Evolutionary conservation across 495 filamentous ascomycete genomes (phyloP), one percentile per base, ranked within the genome.

Genomic region (Acidomyces sp.): DNA sequence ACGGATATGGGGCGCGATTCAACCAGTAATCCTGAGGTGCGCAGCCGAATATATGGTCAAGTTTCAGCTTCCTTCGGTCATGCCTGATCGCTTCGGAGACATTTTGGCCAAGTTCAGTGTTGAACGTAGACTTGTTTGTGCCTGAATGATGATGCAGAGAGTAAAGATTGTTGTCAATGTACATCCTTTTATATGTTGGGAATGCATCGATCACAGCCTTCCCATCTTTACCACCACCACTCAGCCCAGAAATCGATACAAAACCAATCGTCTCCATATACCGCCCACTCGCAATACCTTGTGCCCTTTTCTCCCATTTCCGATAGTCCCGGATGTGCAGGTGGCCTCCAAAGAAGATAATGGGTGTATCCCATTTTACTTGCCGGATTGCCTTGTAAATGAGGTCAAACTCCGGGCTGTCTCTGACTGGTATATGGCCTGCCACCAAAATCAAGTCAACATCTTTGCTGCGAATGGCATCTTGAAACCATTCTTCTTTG

Each of bases 221-320:
- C 16, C 55, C 45, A 35, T 55, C 60, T 6, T 57, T 59, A 12
- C 54, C 53, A 12, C 54, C 53, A 1, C 62, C 65, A 17, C 63
- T 56, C 20, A 87, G 63, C 5, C 83, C 86, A 29, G 76, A 68
- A 37, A 96, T 79, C 7, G 86, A 92, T 74, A 92, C 72, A 66
- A 86, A 97, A 4, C 90, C 90, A 35, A 95, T 77, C n/a, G 92
- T 96, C 62, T 97, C 90, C 71, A 94, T 85, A 59, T 94, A 97
- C 2, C 88, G 71, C n/a, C 90, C 90, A 53, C 81, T 86, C 23
- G 86, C 85, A 11, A 97, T 61, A 0, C 76, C 90, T 43, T 78
- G 80, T 1, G 87, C 80, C 46, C 79, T 81, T 31, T 67, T 63
- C 55, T 96, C 90, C 53, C 82, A 96, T 34, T 72, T 71, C 13